phyloP scores from a whole-genome alignment of 1,139 yeast species.

The Yamadazyma diospyri region DNA sequence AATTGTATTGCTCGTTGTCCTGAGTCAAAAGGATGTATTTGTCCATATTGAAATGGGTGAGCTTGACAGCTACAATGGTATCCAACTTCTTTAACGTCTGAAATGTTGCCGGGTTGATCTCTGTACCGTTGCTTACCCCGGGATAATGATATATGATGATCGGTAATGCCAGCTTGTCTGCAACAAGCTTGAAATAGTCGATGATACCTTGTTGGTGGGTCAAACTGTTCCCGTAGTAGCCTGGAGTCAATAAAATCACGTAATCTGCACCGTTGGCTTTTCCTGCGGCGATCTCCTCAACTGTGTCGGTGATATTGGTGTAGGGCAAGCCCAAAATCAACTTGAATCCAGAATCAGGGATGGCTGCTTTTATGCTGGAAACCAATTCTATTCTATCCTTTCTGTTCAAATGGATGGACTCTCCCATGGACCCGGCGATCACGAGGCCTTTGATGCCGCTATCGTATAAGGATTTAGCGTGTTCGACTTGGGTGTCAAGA shows the following conservation, averaged over 20 bases:
- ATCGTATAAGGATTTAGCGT: slow-evolving; percentile 36
- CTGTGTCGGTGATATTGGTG: slow-evolving; percentile 25
- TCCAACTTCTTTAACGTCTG: slow-evolving; percentile 27
- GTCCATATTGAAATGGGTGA: slow-evolving; percentile 39
- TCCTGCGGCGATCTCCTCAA: slow-evolving; percentile 25
- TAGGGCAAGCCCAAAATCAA: slow-evolving; percentile 36
- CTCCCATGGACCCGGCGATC: slow-evolving; percentile 48
- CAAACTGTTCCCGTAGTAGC: slow-evolving; percentile 32
- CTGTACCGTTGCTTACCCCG: slow-evolving; percentile 38
- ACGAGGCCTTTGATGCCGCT: slow-evolving; percentile 46
- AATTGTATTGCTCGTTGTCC: slow-evolving; percentile 30
- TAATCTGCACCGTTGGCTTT: slow-evolving; percentile 32
- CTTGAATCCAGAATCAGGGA: slow-evolving; percentile 28
- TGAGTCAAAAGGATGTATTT: slow-evolving; percentile 35
- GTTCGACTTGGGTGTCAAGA: slow-evolving; percentile 39
- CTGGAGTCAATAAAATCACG: slow-evolving; percentile 28
- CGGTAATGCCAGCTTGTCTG: slow-evolving; percentile 29
- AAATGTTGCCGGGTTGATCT: slow-evolving; percentile 33
- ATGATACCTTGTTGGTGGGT: slow-evolving; percentile 32
- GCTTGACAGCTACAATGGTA: slow-evolving; percentile 35
- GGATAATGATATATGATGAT: slow-evolving; percentile 36
- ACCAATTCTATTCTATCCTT: slow-evolving; percentile 30
- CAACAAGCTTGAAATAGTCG: slow-evolving; percentile 29
- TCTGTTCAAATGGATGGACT: slow-evolving; percentile 31
- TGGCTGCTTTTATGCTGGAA: slow-evolving; percentile 17